A percentile compares a stretch with the other conserved stretches of the same genome.
These are phyloP conservation scores for Fraxinus floribunda DNA, from an alignment of 305 asterid genomes.

Conservation along the genomic window DNA sequence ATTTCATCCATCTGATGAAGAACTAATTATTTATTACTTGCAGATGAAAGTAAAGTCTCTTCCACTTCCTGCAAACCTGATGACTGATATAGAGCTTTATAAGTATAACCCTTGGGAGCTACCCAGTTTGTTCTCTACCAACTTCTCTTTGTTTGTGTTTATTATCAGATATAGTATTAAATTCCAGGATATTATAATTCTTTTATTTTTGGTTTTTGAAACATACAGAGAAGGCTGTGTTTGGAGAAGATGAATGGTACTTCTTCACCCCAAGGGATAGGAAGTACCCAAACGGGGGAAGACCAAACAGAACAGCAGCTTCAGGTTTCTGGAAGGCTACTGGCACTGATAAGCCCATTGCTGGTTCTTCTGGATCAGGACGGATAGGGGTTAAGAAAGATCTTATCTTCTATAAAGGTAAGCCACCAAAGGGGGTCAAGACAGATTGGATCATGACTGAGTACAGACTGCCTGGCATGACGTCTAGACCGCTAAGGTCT, in stretches of 20 bases:
- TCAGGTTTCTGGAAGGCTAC: constrained; percentile 72
- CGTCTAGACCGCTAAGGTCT: constrained; percentile 32
- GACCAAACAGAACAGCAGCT: constrained; percentile 56
- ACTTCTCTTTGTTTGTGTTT: not conserved
- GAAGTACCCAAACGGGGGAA: constrained; percentile 59
- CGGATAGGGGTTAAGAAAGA: constrained; percentile 52
- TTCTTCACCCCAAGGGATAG: constrained; percentile 62
- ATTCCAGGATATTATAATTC: not conserved
- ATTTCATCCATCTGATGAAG: constrained; percentile 67
- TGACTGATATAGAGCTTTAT: constrained; percentile 55
- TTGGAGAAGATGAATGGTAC: constrained; percentile 60
- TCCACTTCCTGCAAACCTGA: constrained; percentile 44
- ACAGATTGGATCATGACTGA: constrained; percentile 65
- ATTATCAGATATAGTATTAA: not conserved
- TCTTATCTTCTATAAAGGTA: constrained; percentile 53
- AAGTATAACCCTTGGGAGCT: constrained; percentile 63
- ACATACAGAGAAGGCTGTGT: constrained; percentile 41
- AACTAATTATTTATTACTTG: constrained; percentile 48
- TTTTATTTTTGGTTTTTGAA: not conserved
- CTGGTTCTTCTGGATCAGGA: constrained; percentile 36
- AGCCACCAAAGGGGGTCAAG: constrained; percentile 47
- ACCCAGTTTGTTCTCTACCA: constrained; percentile 38
- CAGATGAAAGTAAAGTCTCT: constrained; percentile 45
- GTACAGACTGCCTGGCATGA: constrained; percentile 45
- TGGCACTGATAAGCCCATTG: constrained; percentile 49